A percentile compares a stretch with the other conserved stretches of the same genome.
Conservation (phyloP, 352 stramenopile genomes). For the Phytophthora sp. region DNA sequence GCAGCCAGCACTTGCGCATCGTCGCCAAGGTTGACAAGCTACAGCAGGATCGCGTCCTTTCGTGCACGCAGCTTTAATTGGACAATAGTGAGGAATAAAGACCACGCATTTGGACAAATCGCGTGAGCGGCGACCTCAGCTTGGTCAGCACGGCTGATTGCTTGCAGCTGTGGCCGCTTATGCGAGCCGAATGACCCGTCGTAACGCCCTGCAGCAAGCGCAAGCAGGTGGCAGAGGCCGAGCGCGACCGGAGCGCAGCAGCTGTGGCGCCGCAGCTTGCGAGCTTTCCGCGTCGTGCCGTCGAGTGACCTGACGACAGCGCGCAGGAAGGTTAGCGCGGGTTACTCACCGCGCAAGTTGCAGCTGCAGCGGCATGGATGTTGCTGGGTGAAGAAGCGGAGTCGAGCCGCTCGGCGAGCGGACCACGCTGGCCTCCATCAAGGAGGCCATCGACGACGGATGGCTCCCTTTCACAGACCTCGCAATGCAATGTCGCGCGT, state of each 20-base stretch:
- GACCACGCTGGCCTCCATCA: no score
- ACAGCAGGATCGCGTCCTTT: slow-evolving; percentile 19
- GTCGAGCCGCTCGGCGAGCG: no score
- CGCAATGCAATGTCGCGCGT: slow-evolving; percentile 8
- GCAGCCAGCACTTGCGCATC: slow-evolving; percentile 4
- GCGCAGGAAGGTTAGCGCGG: neutral
- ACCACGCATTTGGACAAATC: slow-evolving; percentile 30
- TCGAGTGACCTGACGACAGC: no score
- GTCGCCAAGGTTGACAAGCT: neutral
- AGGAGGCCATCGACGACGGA: no score
- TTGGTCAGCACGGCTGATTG: neutral
- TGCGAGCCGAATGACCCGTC: neutral
- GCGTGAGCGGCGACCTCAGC: neutral
- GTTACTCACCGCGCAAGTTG: neutral
- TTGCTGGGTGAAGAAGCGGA: slow-evolving; percentile 11
- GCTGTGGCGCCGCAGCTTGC: neutral
- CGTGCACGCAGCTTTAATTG: slow-evolving; percentile 2
- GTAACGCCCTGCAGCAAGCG: neutral
- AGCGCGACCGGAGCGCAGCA: neutral
- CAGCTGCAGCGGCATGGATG: no score
- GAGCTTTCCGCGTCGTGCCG: no score
- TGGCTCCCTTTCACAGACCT: no score
- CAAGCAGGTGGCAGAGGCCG: neutral
- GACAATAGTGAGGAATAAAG: neutral
- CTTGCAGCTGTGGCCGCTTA: neutral